These are phyloP conservation scores for sweet orange (Citrus sinensis) DNA, from an alignment of 345 rosid genomes.

Conservation along the genomic window DNA sequence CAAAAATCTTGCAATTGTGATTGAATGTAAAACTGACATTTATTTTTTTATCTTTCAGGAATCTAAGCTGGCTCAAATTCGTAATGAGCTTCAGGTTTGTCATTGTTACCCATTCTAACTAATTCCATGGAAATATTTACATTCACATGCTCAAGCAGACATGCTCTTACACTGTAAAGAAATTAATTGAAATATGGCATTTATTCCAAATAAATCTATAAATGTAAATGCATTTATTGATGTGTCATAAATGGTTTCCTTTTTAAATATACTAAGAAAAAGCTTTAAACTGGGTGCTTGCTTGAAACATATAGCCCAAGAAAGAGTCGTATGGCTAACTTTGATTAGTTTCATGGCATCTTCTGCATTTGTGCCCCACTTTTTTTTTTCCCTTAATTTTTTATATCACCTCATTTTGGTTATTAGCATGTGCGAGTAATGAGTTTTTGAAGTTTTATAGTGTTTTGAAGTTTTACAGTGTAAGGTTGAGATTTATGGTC, in stretches of 20 bases:
- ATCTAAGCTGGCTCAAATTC: conserved; percentile 69
- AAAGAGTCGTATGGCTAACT: not conserved
- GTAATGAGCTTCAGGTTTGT: conserved; percentile 79
- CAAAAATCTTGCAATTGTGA: not conserved
- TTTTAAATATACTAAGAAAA: not conserved
- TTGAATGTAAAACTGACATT: conserved; percentile 22
- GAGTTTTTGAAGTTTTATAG: not conserved
- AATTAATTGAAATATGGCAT: not conserved
- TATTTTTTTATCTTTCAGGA: conserved; percentile 47
- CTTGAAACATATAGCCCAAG: not conserved
- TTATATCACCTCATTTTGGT: no score
- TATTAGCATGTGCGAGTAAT: not conserved
- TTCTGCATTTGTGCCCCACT: not conserved
- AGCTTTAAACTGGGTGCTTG: not conserved
- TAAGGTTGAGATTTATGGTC: not conserved
- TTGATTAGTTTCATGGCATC: not conserved
- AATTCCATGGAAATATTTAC: not conserved
- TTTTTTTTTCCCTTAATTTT: not conserved
- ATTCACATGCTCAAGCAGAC: not conserved
- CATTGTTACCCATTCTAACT: not conserved
- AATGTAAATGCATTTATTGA: not conserved
- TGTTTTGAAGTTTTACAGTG: not conserved
- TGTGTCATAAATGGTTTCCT: not conserved
- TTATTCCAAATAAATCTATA: not conserved
- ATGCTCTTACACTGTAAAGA: not conserved